These are phyloP conservation scores for Cladosporium colombiae DNA, from an alignment of 2,329 filamentous ascomycete genomes.

Conservation along the genomic window DNA sequence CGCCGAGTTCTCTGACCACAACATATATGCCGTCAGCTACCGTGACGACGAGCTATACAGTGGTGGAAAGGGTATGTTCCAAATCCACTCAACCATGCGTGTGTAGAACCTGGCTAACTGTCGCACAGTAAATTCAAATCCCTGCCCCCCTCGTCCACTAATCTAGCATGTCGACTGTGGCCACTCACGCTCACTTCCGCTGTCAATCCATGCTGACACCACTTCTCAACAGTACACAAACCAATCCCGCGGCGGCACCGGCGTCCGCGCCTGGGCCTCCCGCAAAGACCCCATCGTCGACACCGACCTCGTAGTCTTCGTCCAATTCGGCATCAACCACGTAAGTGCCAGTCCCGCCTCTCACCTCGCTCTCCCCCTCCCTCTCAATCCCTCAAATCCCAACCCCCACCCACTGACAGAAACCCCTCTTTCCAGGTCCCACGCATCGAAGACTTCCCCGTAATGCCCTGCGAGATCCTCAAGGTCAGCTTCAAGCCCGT, in stretches of 20 bases:
- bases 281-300: slow-evolving; percentile 57
- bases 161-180: too few relatives aligned
- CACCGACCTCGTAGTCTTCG: slow-evolving; percentile 57
- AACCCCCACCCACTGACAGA: neutral
- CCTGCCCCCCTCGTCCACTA: too few relatives aligned
- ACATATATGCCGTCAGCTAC: slow-evolving; percentile 60
- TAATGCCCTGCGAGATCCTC: slow-evolving; percentile 61
- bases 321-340: slow-evolving; percentile 61
- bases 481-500: slow-evolving; percentile 60
- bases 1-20: slow-evolving; percentile 60
- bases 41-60: slow-evolving; percentile 61
- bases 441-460: slow-evolving; percentile 58
- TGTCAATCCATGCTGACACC: too few relatives aligned
- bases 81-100: too few relatives aligned
- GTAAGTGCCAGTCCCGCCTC: slow-evolving; percentile 23
- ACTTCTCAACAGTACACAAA: slow-evolving; percentile 55
- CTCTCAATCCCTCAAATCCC: neutral
- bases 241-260: slow-evolving; percentile 56
- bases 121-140: too few relatives aligned
- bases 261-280: slow-evolving; percentile 52
- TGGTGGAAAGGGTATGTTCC: slow-evolving; percentile 51
- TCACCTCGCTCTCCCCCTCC: neutral
- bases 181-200: too few relatives aligned
- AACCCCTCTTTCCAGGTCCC: slow-evolving; percentile 40
- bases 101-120: too few relatives aligned